phyloP scores from a whole-genome alignment of 1,139 yeast genomes.

The Candida smagusa region DNA sequence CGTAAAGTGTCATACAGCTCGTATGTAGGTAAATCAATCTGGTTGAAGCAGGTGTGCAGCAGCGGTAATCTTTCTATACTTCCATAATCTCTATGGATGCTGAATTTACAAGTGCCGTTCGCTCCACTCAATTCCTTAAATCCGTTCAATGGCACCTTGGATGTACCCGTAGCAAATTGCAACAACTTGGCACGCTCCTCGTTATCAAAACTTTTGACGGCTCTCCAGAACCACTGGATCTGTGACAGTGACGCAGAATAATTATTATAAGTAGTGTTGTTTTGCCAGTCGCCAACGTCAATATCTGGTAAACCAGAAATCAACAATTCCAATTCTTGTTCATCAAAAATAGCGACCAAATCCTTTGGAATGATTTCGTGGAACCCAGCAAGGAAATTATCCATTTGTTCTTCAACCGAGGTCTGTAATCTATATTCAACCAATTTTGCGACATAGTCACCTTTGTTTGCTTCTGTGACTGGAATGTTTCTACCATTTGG shows the following conservation, averaged over 20 bases:
- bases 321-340: constrained; percentile 88
- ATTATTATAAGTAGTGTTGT: constrained; percentile 77
- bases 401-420: constrained; percentile 86
- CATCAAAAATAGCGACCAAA: constrained; percentile 83
- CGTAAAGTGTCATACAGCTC: constrained; percentile 84
- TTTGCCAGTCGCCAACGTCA: constrained; percentile 94
- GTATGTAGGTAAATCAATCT: constrained; percentile 90
- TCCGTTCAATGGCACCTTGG: constrained; percentile 94
- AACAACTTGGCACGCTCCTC: constrained; percentile 92
- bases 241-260: constrained; percentile 84
- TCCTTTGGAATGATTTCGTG: constrained; percentile 91
- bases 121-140: constrained; percentile 89
- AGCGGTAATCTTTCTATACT: constrained; percentile 85
- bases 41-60: constrained; percentile 96
- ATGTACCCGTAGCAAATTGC: constrained; percentile 97
- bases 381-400: constrained; percentile 81
- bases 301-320: constrained; percentile 96
- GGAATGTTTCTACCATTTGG: constrained; percentile 81
- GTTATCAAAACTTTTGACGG: constrained; percentile 88
- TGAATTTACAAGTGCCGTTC: constrained; percentile 81
- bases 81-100: constrained; percentile 89
- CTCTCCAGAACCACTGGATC: constrained; percentile 98
- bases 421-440: constrained; percentile 84
- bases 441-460: constrained; percentile 79
- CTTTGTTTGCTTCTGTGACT: constrained; percentile 88